Conservation (phyloP, 2,329 filamentous ascomycete species). For the Colletotrichum eremochloae region DNA sequence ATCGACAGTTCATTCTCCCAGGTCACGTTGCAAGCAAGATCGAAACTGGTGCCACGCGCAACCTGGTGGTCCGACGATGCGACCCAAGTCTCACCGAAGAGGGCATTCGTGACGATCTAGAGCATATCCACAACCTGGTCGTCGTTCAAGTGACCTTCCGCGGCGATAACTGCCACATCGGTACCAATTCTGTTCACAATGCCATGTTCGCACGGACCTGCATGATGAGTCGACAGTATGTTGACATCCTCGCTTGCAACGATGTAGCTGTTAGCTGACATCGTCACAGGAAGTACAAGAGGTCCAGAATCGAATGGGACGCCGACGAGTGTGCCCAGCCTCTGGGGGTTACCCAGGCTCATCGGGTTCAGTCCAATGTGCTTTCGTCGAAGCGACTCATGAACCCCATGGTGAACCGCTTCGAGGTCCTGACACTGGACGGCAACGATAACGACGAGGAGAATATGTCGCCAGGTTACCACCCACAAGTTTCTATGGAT, state of each 20-base stretch:
- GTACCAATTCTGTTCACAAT: slow-evolving; percentile 82
- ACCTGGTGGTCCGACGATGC: slow-evolving; percentile 76
- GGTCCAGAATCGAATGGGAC: slow-evolving; percentile 77
- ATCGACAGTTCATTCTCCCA: slow-evolving; percentile 77
- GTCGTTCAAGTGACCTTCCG: slow-evolving; percentile 75
- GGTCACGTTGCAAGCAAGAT: slow-evolving; percentile 75
- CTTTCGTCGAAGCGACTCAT: slow-evolving; percentile 52
- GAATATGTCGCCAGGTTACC: slow-evolving; percentile 27
- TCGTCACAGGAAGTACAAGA: slow-evolving; percentile 74
- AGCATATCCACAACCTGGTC: slow-evolving; percentile 85
- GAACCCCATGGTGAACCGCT: slow-evolving; percentile 68
- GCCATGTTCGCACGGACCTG: slow-evolving; percentile 82
- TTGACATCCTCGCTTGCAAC: slow-evolving; percentile 24
- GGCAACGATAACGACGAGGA: slow-evolving; percentile 54
- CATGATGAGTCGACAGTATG: slow-evolving; percentile 75
- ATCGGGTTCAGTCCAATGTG: slow-evolving; percentile 47
- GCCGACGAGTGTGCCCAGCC: slow-evolving; percentile 79
- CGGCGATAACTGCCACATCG: slow-evolving; percentile 73
- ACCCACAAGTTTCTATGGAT: slow-evolving; percentile 44
- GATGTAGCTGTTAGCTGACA: slow-evolving; percentile 42
- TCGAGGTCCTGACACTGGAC: slow-evolving; percentile 69
- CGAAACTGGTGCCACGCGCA: slow-evolving; percentile 76
- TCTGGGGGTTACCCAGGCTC: slow-evolving; percentile 53
- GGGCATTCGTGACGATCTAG: slow-evolving; percentile 77
- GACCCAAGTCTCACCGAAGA: slow-evolving; percentile 71